Evolutionary conservation across 2,329 filamentous ascomycete species (phyloP).

Genomic region (Sordariomycetes sp.): DNA sequence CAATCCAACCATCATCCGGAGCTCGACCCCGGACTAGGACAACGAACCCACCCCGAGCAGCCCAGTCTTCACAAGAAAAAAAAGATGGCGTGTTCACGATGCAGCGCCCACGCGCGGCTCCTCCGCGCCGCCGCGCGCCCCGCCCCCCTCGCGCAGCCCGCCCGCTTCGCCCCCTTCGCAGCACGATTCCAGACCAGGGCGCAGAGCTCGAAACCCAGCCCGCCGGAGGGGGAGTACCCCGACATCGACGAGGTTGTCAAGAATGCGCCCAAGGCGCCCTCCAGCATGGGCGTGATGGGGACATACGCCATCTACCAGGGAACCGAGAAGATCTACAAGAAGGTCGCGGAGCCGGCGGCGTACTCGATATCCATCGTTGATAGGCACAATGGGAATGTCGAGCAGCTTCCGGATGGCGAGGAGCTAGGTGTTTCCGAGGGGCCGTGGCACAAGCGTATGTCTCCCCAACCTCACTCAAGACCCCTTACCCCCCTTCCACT

Average conservation of each 20-base stretch:
- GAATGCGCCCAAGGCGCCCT: not conserved
- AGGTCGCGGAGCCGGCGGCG: constrained; percentile 38
- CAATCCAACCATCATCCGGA: not conserved
- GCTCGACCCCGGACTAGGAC: not conserved
- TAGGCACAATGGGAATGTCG: constrained; percentile 52
- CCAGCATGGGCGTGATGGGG: constrained; percentile 1
- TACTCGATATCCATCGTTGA: constrained; percentile 62
- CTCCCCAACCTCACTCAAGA: no score
- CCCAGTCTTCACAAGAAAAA: not conserved
- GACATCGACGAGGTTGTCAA: not conserved
- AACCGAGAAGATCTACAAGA: constrained; percentile 2
- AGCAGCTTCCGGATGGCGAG: constrained; percentile 63
- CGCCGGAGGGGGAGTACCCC: not conserved
- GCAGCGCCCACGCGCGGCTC: constrained; percentile 2
- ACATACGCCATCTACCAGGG: constrained; percentile 4
- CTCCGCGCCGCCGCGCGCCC: not conserved
- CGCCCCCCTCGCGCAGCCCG: not conserved
- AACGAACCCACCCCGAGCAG: not conserved
- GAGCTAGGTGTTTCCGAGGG: constrained; percentile 64
- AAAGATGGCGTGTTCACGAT: constrained; percentile 3
- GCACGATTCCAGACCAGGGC: not conserved
- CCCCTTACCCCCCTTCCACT: not conserved
- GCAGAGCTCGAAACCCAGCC: not conserved
- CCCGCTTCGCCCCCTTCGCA: not conserved
- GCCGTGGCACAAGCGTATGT: constrained; percentile 74